Conservation (phyloP, 768 basidiomycete genomes). For the Naganishia antarctica region DNA sequence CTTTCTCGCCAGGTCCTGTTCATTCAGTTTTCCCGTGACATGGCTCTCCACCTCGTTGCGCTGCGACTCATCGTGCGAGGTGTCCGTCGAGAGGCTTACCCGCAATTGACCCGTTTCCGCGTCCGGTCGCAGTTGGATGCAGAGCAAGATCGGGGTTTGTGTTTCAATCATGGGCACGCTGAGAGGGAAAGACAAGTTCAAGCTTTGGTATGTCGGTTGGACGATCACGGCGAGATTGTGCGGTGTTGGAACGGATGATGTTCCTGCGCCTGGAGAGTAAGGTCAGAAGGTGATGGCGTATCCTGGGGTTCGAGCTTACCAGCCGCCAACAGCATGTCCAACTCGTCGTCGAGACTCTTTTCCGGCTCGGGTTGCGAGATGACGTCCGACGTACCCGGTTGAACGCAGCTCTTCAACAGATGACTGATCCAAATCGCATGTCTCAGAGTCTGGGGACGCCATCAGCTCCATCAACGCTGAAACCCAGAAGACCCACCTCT, state of each 20-base stretch:
- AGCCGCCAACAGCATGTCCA: background rate
- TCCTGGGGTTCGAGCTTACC: too few relatives aligned
- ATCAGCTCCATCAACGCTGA: background rate
- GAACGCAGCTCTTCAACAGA: background rate
- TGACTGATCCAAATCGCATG: background rate
- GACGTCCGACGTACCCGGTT: background rate
- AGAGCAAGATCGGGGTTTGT: background rate
- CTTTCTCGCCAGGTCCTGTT: background rate
- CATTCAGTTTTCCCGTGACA: background rate
- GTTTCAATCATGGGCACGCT: background rate
- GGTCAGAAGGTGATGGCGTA: background rate
- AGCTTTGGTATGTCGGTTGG: background rate
- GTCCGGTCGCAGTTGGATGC: background rate
- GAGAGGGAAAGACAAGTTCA: background rate
- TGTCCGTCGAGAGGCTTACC: too few relatives aligned
- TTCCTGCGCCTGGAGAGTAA: background rate
- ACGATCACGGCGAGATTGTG: background rate
- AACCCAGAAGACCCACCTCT: background rate
- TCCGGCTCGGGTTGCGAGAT: background rate
- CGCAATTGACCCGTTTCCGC: too few relatives aligned
- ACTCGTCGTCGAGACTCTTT: conserved; percentile 8
- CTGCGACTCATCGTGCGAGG: background rate
- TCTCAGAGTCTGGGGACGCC: background rate
- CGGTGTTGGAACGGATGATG: background rate
- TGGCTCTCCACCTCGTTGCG: background rate